phyloP scores from a whole-genome alignment of 441 rosid species.

The Populus hybrid region DNA sequence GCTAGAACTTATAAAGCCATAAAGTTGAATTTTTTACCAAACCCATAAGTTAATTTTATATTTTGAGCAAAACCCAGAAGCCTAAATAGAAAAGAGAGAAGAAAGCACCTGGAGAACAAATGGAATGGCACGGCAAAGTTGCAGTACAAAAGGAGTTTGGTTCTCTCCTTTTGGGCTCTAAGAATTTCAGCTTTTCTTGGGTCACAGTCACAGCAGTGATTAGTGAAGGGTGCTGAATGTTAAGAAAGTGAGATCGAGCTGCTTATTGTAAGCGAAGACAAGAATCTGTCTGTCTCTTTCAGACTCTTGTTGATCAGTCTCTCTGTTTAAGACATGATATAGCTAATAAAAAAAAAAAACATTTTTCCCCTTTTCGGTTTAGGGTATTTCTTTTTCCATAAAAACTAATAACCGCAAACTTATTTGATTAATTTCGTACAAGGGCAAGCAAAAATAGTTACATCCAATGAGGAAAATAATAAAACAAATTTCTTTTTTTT shows the following conservation, averaged over 20 bases:
- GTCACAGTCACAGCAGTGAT: not conserved
- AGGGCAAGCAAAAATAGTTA: no score
- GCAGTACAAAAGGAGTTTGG: not conserved
- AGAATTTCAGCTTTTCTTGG: not conserved
- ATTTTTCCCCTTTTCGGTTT: not conserved
- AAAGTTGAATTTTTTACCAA: slow-evolving; percentile 23
- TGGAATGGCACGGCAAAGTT: not conserved
- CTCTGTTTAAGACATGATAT: not conserved
- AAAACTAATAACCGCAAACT: not conserved
- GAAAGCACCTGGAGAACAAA: slow-evolving; percentile 10
- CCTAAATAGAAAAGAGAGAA: slow-evolving; percentile 18
- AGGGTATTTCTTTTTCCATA: not conserved
- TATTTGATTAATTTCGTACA: no score
- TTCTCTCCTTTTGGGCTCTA: not conserved
- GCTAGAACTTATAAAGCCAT: slow-evolving; percentile 21
- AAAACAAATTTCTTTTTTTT: no score
- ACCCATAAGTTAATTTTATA: slow-evolving; percentile 23
- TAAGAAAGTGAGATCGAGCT: not conserved
- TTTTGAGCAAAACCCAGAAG: slow-evolving; percentile 30
- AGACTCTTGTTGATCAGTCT: not conserved
- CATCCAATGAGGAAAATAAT: no score
- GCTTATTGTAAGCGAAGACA: not conserved
- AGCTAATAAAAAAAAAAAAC: not conserved
- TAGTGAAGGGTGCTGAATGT: not conserved
- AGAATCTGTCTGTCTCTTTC: not conserved